Base-by-base conservation (phyloP, 257 asterid genomes). In the Echites panduratus region DNA sequence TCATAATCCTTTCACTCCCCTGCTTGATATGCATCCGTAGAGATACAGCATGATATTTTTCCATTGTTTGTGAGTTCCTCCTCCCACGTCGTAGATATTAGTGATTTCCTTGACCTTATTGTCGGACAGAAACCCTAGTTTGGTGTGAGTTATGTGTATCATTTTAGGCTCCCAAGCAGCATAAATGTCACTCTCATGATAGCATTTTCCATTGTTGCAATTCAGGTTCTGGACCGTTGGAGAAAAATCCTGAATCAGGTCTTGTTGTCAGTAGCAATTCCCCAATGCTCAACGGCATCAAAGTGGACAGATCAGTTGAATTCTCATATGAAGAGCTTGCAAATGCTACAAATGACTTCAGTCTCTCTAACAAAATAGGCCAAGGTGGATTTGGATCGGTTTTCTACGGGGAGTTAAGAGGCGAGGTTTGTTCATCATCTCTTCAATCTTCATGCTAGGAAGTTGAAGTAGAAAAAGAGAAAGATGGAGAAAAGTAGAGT, bases 371-470 rank as follows among this genome's bases (percentile, higher is more conserved):
- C 57, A 90, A 92, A 76, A 92, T 90, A 7, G 98, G 96, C 19
- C 96, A 92, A 86, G 98, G 98, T 71, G 96, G 96, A 47, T 90
- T 85, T 71, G 98, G 94, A 70, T 67, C 96, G 68, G 98, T 92
- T 77, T 92, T 57, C 79, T 88, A 85, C 53, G 96, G 80, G 17
- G 96, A 86, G 79, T 76, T 92, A 56, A 82, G 96, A 78, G 98
- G 94, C 81, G 92, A 92, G 98, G 98, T 92, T 76, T 29, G 92
- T 75, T 67, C 69, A 68, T 65, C 57, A 19, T 24, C 27, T 64
- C 57, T 58, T 14, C 49, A 58, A 12, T 38, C 79, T 48, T 26
- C 47, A 19, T 1, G 58, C 41, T 24, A n/a, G 58, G 16, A 65
- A n/a, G 47, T 45, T 47, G 56, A 32, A 9, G 5, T 11, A 67